A percentile compares a stretch with the other conserved stretches of the same genome.
Conservation (phyloP, 352 stramenopile genomes). For the Blastocystis sp. region DNA sequence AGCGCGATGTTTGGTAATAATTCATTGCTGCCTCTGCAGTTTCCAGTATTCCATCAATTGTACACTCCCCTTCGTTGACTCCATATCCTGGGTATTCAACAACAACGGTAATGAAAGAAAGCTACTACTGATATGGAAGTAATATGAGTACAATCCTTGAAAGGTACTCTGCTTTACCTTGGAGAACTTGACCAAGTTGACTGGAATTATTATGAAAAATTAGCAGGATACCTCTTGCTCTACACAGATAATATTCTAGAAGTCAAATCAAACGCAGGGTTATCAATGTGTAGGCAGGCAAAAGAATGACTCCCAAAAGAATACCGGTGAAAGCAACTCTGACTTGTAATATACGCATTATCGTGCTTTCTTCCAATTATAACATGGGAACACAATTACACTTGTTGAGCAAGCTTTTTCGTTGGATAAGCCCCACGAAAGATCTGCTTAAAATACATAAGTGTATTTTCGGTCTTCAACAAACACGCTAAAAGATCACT, state of each 20-base stretch:
- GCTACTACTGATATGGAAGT: not conserved
- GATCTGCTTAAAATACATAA: not conserved
- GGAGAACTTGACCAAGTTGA: not conserved
- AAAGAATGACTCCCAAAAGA: not conserved
- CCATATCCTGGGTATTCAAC: slow-evolving; percentile 53
- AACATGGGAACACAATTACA: not conserved
- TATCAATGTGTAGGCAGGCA: not conserved
- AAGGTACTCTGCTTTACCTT: not conserved
- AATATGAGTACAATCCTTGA: not conserved
- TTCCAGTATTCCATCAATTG: not conserved
- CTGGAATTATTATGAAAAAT: slow-evolving; percentile 14
- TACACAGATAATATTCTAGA: not conserved
- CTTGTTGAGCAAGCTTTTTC: not conserved
- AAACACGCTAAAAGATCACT: not conserved
- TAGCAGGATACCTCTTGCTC: not conserved
- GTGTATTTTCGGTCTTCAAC: not conserved
- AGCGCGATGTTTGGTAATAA: slow-evolving; percentile 11
- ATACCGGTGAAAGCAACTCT: slow-evolving; percentile 4
- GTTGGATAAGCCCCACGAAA: slow-evolving; percentile 27
- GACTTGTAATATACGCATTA: not conserved
- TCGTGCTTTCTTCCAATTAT: not conserved
- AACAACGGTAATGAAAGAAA: slow-evolving; percentile 4
- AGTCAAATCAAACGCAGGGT: not conserved
- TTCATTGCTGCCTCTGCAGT: not conserved
- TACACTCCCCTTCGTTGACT: not conserved